Evolutionary conservation across 345 rosid species (phyloP).

Genomic region (Turritis glabra): DNA sequence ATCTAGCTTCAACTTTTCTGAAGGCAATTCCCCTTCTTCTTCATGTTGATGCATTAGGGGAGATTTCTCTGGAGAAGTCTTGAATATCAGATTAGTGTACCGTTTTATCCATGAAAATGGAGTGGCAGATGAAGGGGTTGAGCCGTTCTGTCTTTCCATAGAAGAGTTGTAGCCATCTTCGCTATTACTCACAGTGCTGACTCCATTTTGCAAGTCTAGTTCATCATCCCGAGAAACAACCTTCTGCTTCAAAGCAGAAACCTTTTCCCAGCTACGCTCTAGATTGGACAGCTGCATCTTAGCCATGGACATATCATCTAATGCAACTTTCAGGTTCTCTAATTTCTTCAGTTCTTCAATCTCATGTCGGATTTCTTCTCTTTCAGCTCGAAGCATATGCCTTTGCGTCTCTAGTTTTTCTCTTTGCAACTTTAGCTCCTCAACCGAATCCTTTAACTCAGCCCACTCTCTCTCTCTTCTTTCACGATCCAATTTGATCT

Average conservation of each 20-base stretch:
- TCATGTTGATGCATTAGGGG: conserved; percentile 25
- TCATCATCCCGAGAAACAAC: conserved; percentile 43
- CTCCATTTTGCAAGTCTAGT: conserved; percentile 36
- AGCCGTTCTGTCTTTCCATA: conserved; percentile 38
- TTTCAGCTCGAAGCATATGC: conserved; percentile 70
- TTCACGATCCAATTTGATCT: conserved; percentile 79
- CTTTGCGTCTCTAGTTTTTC: conserved; percentile 81
- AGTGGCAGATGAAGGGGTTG: conserved; percentile 48
- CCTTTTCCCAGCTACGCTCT: conserved; percentile 59
- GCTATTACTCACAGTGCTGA: conserved; percentile 39
- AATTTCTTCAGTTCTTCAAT: conserved; percentile 68
- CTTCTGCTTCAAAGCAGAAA: conserved; percentile 55
- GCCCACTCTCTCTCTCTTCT: conserved; percentile 82
- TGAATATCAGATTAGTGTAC: conserved; percentile 67
- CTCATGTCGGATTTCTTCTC: conserved; percentile 66
- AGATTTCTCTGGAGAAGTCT: conserved; percentile 53
- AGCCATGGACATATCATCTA: conserved; percentile 69
- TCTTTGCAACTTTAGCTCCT: conserved; percentile 77
- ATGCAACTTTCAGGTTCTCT: conserved; percentile 72
- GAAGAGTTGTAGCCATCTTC: conserved; percentile 47
- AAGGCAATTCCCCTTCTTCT: conserved; percentile 24
- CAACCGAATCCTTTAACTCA: conserved; percentile 67
- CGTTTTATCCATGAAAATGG: conserved; percentile 81
- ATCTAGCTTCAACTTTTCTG: conserved; percentile 33
- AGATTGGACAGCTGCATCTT: conserved; percentile 64